These are phyloP conservation scores for Colletotrichum gigasporum DNA, from an alignment of 2,329 filamentous ascomycete genomes.

Conservation along the genomic window DNA sequence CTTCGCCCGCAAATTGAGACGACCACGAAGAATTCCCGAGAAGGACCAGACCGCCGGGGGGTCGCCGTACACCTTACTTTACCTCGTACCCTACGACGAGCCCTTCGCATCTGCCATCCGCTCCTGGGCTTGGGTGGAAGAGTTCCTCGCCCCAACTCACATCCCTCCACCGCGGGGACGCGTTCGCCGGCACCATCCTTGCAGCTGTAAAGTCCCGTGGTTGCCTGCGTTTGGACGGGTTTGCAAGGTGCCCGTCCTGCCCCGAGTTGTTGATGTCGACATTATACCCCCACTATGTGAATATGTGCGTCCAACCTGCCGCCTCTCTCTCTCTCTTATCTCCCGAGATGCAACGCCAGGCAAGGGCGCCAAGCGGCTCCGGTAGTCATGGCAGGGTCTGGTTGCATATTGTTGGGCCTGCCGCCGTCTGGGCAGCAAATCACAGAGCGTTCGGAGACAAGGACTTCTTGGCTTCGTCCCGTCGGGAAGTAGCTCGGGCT, in stretches of 20 bases:
- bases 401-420: background rate
- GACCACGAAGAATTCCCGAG: background rate
- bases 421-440: background rate
- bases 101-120: slow-evolving; percentile 1
- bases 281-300: slow-evolving; percentile 1
- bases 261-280: background rate
- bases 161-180: background rate
- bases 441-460: too few relatives aligned
- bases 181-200: slow-evolving; percentile 12
- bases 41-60: background rate
- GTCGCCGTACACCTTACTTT: background rate
- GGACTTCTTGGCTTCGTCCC: too few relatives aligned
- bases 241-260: too few relatives aligned
- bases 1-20: background rate
- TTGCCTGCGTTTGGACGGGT: background rate
- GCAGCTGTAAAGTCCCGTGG: background rate
- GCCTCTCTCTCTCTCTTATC: slow-evolving; percentile 8
- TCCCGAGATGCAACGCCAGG: background rate
- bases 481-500: too few relatives aligned
- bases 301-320: slow-evolving; percentile 1
- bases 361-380: background rate
- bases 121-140: background rate
- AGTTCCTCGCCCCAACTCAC: background rate
- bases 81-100: background rate
- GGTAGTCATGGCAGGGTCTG: background rate